Evolutionary conservation across 192 early-diverging fungal genomes (phyloP), one percentile per base, ranked within the genome.

Genomic region (Diversispora eburnea): DNA sequence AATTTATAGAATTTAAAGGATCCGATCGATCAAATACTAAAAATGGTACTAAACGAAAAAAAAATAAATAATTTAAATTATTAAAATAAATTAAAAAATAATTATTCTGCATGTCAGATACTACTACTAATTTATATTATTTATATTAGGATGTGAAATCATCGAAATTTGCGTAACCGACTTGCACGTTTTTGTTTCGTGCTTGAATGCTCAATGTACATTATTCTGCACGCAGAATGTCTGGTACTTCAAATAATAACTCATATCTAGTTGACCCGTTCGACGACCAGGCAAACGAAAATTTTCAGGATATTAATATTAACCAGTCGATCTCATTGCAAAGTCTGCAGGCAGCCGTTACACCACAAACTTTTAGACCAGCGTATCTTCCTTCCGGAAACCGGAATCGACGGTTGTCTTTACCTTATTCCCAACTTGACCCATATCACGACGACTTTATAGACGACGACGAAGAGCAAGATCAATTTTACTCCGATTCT

Each of bases 201-300:
- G 8, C 25, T 61, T 63, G n/a, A 54, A 17, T 17, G 13, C n/a
- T 17, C 8, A 54, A 33, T 63, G 25, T 43, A 41, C 54, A 70
- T 61, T 72, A 9, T 72, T 46, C 67, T 20, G 52, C 45, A 68
- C 51, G 70, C 70, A 71, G 58, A 61, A 72, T 72, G 70, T 72
- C 70, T 12, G 57, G 70, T 43, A 20, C 57, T 47, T 72, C 56
- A n/a, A 8, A 43, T 41, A 56, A 62, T 25, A 72, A 59, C 52
- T 62, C 51, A 58, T 20, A 72, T 56, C 70, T 61, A 19, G 57
- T 70, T 56, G 70, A 72, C 70, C 57, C 56, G 8, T 59, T 61
- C 46, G 58, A 61, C 58, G 51, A 70, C 47, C 39, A 9, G 9
- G 17, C n/a, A 45, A 72, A 20, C 56, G 41, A 72, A 47, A 72